A percentile compares a stretch with the other conserved stretches of the same genome.
These are phyloP conservation scores for Viola pubescens DNA, from an alignment of 441 rosid genomes.

Conservation along the genomic window DNA sequence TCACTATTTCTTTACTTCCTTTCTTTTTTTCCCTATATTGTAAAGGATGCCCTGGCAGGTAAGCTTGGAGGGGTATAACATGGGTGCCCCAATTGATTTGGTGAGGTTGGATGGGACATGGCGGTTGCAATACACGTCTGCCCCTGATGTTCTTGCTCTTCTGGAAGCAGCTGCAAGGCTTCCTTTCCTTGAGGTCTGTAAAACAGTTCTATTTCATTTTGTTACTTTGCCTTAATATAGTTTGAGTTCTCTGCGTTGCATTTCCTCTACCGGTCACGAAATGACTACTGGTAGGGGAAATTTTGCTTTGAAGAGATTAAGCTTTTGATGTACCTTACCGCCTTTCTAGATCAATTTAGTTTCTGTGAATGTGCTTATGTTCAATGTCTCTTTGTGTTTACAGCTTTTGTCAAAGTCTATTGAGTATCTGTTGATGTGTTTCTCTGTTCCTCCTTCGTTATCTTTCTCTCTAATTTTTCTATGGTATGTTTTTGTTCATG, in stretches of 20 bases:
- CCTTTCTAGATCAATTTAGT: background rate
- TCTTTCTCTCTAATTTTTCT: background rate
- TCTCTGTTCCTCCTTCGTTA: background rate
- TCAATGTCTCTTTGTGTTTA: background rate
- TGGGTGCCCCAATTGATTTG: slow-evolving; percentile 57
- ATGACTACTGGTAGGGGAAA: background rate
- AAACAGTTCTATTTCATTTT: background rate
- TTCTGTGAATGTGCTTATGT: background rate
- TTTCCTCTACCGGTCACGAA: background rate
- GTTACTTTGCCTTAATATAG: too few species aligned
- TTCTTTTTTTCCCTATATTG: background rate
- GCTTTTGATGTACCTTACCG: too few species aligned
- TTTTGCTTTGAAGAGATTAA: background rate
- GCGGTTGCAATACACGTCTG: slow-evolving; percentile 92
- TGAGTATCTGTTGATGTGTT: background rate
- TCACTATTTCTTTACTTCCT: background rate
- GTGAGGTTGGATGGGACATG: slow-evolving; percentile 80
- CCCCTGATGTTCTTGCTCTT: slow-evolving; percentile 79
- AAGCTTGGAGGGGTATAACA: slow-evolving; percentile 51
- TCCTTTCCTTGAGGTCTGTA: slow-evolving; percentile 71
- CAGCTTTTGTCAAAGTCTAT: background rate
- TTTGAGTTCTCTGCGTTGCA: background rate
- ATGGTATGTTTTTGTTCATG: slow-evolving; percentile 11
- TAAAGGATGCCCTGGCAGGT: slow-evolving; percentile 40
- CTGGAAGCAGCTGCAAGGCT: slow-evolving; percentile 75